Evolutionary conservation across 2,329 filamentous ascomycete genomes (phyloP).

Genomic region (Drechslerella coelobrocha): DNA sequence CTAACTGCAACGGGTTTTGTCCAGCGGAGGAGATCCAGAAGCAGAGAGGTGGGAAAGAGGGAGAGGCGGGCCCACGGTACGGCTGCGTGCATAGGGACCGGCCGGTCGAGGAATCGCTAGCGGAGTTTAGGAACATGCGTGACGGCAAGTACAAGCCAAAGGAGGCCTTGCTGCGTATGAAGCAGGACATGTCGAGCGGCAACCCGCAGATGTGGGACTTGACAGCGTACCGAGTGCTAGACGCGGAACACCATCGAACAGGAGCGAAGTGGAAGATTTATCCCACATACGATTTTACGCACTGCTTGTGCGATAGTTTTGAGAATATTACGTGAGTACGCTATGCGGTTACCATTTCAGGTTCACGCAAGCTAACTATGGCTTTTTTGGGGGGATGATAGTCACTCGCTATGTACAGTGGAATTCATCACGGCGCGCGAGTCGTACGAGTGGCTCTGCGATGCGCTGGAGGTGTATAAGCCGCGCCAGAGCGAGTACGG

Average conservation of each 20-base stretch:
- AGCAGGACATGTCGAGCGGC: constrained; percentile 78
- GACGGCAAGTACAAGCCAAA: constrained; percentile 88
- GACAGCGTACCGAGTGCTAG: constrained; percentile 84
- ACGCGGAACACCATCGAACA: constrained; percentile 76
- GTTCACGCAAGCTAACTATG: neutral
- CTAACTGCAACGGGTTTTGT: neutral
- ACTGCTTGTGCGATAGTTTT: constrained; percentile 89
- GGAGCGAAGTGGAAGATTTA: constrained; percentile 89
- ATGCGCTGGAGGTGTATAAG: constrained; percentile 79
- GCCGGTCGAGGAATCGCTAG: constrained; percentile 75
- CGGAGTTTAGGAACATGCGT: constrained; percentile 86
- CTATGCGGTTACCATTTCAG: neutral
- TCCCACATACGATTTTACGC: constrained; percentile 91
- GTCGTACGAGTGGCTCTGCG: constrained; percentile 90
- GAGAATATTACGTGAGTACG: constrained; percentile 74
- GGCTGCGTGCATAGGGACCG: constrained; percentile 81
- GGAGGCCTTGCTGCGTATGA: constrained; percentile 89
- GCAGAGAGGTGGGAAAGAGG: constrained; percentile 80
- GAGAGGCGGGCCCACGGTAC: constrained; percentile 70
- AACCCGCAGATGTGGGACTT: constrained; percentile 98
- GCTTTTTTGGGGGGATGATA: constrained; percentile 26
- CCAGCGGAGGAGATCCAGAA: constrained; percentile 79
- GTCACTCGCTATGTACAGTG: constrained; percentile 86
- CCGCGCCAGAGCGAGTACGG: constrained; percentile 93
- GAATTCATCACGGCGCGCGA: constrained; percentile 85